phyloP scores from a whole-genome alignment of 2,329 filamentous ascomycete genomes.

The Penicillium brasilianum region DNA sequence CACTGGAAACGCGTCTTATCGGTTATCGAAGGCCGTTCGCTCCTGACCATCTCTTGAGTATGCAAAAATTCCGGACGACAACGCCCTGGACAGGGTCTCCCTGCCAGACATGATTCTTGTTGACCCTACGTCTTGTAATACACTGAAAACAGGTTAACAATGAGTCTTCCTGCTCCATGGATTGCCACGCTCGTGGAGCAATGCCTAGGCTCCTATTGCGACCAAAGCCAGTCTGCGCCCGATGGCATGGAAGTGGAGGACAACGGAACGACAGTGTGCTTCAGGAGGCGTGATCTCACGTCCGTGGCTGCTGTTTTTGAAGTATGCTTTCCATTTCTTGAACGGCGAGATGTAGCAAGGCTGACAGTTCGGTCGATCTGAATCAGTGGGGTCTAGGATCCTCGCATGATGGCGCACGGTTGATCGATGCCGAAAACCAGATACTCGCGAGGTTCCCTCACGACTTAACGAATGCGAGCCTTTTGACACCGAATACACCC shows the following conservation, averaged over 20 bases:
- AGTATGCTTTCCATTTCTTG: constrained; percentile 26
- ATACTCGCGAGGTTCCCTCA: constrained; percentile 41
- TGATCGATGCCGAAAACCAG: constrained; percentile 44
- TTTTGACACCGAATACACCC: constrained; percentile 19
- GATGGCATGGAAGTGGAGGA: constrained; percentile 33
- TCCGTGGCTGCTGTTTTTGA: constrained; percentile 35
- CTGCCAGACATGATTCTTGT: constrained; percentile 1
- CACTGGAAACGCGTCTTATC: constrained; percentile 17
- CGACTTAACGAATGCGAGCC: constrained; percentile 34
- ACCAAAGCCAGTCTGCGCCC: constrained; percentile 15
- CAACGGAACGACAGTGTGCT: constrained; percentile 43
- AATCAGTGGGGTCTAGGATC: constrained; percentile 35
- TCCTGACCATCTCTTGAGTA: constrained; percentile 3
- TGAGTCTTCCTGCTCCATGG: constrained; percentile 33
- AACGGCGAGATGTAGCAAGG: neutral
- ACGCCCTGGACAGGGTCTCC: neutral
- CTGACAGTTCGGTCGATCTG: constrained; percentile 11
- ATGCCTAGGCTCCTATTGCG: constrained; percentile 27
- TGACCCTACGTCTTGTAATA: neutral
- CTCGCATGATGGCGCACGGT: constrained; percentile 25
- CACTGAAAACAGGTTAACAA: constrained; percentile 24
- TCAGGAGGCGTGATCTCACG: constrained; percentile 24
- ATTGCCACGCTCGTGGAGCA: constrained; percentile 32
- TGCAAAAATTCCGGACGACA: constrained; percentile 3
- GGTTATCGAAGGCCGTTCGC: constrained; percentile 17